A percentile compares a stretch with the other conserved stretches of the same genome.
phyloP scores from a whole-genome alignment of 345 rosid genomes.

The Noccaea bulbosa region DNA sequence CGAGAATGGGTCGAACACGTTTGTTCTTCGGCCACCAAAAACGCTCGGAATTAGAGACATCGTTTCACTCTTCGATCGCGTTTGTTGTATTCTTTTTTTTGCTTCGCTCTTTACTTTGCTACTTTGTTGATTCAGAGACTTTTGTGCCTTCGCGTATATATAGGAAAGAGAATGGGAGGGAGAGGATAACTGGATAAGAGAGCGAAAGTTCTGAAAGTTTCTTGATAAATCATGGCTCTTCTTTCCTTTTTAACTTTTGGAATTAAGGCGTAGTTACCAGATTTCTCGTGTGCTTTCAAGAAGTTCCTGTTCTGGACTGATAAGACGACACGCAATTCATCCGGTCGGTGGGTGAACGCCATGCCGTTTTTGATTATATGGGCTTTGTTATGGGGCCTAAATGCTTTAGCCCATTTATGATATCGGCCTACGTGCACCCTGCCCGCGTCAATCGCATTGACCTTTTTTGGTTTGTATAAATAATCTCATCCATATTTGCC shows the following conservation, averaged over 20 bases:
- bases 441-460: too few relatives aligned
- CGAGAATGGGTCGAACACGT: conserved; percentile 48
- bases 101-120: background rate
- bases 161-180: background rate
- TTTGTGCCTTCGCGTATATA: background rate
- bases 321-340: background rate
- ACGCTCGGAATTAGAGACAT: conserved; percentile 45
- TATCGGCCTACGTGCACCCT: too few relatives aligned
- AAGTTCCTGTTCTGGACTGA: background rate
- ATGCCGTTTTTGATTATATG: background rate
- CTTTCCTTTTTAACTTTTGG: background rate
- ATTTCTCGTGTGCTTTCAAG: conserved; percentile 14
- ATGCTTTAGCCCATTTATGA: too few relatives aligned
- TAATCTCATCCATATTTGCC: too few relatives aligned
- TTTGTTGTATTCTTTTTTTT: background rate
- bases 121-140: background rate
- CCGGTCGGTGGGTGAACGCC: background rate
- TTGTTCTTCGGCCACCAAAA: conserved; percentile 39
- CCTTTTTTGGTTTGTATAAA: too few relatives aligned
- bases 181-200: background rate
- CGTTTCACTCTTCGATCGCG: background rate
- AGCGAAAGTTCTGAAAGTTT: conserved; percentile 15
- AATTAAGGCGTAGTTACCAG: background rate
- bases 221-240: background rate
- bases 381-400: too few relatives aligned